Evolutionary conservation across 139 green algal genomes (phyloP).

Genomic region (Medakamo hakoo): DNA sequence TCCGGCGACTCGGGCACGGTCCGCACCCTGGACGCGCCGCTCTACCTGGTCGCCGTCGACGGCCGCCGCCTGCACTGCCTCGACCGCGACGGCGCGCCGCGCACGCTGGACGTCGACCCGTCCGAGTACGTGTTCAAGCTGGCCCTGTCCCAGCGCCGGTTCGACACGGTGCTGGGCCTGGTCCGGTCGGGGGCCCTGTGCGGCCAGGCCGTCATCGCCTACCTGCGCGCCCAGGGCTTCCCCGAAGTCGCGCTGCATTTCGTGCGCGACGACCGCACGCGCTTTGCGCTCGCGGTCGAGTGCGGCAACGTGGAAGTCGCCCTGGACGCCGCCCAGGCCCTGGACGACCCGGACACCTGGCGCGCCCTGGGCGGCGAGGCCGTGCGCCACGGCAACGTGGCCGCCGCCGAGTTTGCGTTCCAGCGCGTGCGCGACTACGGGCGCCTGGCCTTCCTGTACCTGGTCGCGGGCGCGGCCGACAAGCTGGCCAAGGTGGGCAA

Average conservation of each 20-base stretch:
- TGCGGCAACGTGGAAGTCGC: constrained; percentile 97
- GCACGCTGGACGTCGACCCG: constrained; percentile 77
- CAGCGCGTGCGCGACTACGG: constrained; percentile 55
- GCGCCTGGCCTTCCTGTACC: constrained; percentile 93
- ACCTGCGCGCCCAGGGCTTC: constrained; percentile 96
- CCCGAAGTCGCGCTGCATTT: constrained; percentile 96
- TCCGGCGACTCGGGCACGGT: constrained; percentile 97
- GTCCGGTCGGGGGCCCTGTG: constrained; percentile 74
- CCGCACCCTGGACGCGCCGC: constrained; percentile 83
- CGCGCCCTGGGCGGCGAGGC: constrained; percentile 77
- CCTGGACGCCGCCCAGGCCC: constrained; percentile 71
- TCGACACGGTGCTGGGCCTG: constrained; percentile 87
- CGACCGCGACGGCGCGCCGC: constrained; percentile 88
- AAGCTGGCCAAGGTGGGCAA: constrained; percentile 95
- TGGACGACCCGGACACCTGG: constrained; percentile 95
- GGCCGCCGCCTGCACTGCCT: constrained; percentile 51
- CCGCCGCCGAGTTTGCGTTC: constrained; percentile 97
- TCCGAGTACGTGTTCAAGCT: constrained; percentile 99
- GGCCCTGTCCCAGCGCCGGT: constrained; percentile 79
- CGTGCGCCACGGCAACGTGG: constrained; percentile 79
- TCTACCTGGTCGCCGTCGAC: constrained; percentile 78
- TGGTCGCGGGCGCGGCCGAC: constrained; percentile 89
- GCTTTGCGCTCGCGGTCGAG: constrained; percentile 90
- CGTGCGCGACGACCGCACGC: constrained; percentile 75
- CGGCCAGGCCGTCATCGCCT: constrained; percentile 94